These are phyloP conservation scores for Drechslerella coelobrocha DNA, from an alignment of 2,329 filamentous ascomycete species.

Conservation along the genomic window DNA sequence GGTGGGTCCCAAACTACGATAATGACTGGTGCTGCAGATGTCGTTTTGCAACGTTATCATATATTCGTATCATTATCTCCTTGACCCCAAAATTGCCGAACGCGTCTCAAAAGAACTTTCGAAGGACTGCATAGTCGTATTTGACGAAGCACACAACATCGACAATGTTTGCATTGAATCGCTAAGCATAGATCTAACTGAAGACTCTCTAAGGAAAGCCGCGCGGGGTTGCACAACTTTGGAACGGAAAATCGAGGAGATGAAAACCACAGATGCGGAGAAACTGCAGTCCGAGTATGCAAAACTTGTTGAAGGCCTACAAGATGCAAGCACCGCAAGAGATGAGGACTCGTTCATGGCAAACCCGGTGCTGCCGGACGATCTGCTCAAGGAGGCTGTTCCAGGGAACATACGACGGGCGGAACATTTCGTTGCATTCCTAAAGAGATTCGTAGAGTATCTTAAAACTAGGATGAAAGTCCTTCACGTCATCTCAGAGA, in stretches of 20 bases:
- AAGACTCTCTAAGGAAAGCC: constrained; percentile 90
- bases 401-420: constrained; percentile 95
- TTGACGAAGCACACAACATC: constrained; percentile 98
- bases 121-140: constrained; percentile 97
- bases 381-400: constrained; percentile 91
- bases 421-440: constrained; percentile 92
- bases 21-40: constrained; percentile 69
- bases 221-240: constrained; percentile 88
- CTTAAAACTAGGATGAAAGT: constrained; percentile 98
- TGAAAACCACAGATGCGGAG: constrained; percentile 93
- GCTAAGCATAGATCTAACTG: constrained; percentile 92
- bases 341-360: constrained; percentile 97
- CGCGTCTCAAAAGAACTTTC: constrained; percentile 92
- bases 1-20: neutral
- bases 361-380: constrained; percentile 90
- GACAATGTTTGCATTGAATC: constrained; percentile 99
- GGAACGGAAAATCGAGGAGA: constrained; percentile 87
- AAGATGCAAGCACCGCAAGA: constrained; percentile 84
- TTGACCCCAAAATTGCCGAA: constrained; percentile 97
- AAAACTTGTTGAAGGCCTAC: constrained; percentile 89
- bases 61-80: constrained; percentile 97
- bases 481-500: constrained; percentile 95
- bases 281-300: constrained; percentile 95
- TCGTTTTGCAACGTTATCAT: constrained; percentile 99
- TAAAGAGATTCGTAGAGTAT: constrained; percentile 97